These are phyloP conservation scores for Mycosphaerella arachidis DNA, from an alignment of 2,329 filamentous ascomycete genomes.

Conservation along the genomic window DNA sequence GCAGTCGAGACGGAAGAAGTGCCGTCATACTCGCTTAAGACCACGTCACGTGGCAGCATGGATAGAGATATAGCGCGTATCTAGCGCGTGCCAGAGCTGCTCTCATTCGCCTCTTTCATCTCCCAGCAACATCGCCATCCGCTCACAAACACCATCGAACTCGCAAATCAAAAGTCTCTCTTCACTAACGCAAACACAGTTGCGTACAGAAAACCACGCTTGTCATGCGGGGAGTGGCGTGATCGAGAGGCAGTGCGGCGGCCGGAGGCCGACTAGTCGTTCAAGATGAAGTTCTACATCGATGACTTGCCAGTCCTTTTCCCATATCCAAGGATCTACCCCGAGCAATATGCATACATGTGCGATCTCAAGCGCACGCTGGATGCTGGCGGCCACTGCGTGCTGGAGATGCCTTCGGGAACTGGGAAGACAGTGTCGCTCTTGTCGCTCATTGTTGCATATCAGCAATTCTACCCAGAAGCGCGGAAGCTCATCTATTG, in stretches of 20 bases:
- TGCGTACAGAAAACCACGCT: neutral
- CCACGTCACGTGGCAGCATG: neutral
- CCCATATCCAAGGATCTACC: constrained; percentile 70
- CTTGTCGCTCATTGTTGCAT: constrained; percentile 90
- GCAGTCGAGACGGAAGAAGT: neutral
- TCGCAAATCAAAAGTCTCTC: neutral
- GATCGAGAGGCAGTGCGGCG: neutral
- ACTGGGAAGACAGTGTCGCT: constrained; percentile 97
- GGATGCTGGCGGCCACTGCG: constrained; percentile 90
- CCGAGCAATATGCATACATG: constrained; percentile 76
- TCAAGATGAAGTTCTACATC: constrained; percentile 73
- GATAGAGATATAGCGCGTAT: no score
- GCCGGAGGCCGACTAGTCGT: neutral
- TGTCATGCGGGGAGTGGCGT: neutral
- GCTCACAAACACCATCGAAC: neutral
- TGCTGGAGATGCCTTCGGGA: constrained; percentile 97
- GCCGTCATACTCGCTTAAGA: neutral
- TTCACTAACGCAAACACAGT: neutral
- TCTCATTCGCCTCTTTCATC: neutral
- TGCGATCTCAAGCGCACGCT: constrained; percentile 83
- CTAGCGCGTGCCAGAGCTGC: neutral
- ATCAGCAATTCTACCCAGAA: constrained; percentile 89
- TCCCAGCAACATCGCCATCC: neutral
- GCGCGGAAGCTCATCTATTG: constrained; percentile 97
- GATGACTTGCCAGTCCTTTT: constrained; percentile 69